A percentile compares a stretch with the other conserved stretches of the same genome.
phyloP scores from a whole-genome alignment of 192 early-diverging fungal genomes.

The Coemansia sp. region DNA sequence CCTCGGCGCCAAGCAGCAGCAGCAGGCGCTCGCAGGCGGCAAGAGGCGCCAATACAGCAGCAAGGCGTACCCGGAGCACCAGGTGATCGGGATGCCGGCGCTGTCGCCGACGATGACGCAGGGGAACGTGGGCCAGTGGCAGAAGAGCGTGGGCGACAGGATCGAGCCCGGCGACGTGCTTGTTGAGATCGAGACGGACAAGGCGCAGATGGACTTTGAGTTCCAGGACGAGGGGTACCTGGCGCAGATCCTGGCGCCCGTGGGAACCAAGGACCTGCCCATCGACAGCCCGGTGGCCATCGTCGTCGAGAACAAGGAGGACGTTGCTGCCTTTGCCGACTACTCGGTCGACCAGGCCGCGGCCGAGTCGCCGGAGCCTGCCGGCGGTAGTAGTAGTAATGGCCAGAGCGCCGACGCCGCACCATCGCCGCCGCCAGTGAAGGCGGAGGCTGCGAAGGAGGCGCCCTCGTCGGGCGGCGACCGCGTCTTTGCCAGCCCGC shows the following conservation, averaged over 20 bases:
- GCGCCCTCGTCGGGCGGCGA: constrained; percentile 34
- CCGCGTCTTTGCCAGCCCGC: constrained; percentile 80
- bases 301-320: constrained; percentile 85
- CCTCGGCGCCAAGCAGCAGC: constrained; percentile 4
- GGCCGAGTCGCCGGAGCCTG: constrained; percentile 40
- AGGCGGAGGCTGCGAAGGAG: constrained; percentile 5
- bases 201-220: constrained; percentile 99
- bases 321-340: constrained; percentile 84
- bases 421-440: constrained; percentile 41
- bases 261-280: constrained; percentile 84
- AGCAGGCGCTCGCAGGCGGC: constrained; percentile 12
- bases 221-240: constrained; percentile 95
- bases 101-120: constrained; percentile 97
- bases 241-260: constrained; percentile 85
- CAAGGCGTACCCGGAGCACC: constrained; percentile 69
- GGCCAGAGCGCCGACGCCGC: constrained; percentile 40
- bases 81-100: constrained; percentile 87
- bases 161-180: constrained; percentile 90
- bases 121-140: constrained; percentile 91
- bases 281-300: constrained; percentile 89
- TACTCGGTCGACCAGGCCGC: constrained; percentile 64
- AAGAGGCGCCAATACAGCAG: constrained; percentile 48
- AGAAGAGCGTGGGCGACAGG: constrained; percentile 88
- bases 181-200: constrained; percentile 96
- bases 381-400: neutral